Conservation (phyloP, 2,329 filamentous ascomycete genomes). For the Verticillium tricorpus region DNA sequence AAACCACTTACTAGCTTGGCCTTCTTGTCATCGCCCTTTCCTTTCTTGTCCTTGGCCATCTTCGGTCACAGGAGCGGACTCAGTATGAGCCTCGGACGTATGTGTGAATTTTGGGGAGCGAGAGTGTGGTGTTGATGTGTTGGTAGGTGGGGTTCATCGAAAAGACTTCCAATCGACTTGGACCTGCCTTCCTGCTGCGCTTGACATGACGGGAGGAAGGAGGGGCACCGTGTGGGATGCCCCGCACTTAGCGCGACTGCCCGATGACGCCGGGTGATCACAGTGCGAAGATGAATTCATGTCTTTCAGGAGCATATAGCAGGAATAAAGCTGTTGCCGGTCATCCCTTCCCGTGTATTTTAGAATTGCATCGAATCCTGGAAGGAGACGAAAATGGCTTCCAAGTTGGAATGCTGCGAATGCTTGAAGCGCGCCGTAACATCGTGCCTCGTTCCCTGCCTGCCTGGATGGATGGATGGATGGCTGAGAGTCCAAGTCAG, state of each 20-base stretch:
- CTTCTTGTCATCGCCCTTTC: constrained; percentile 41
- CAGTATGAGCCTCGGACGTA: background rate
- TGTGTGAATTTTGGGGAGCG: background rate
- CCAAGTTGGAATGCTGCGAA: too few species aligned
- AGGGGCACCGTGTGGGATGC: constrained; percentile 1
- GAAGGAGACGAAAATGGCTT: too few species aligned
- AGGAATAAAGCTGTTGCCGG: too few species aligned
- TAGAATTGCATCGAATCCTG: too few species aligned
- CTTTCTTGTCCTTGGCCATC: constrained; percentile 51
- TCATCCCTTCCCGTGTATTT: too few species aligned
- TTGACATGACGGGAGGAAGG: background rate
- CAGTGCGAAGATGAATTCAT: constrained; percentile 3
- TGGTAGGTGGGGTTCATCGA: constrained; percentile 8
- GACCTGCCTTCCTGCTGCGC: background rate
- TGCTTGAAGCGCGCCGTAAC: too few species aligned
- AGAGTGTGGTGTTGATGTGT: constrained; percentile 2
- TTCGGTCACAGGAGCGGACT: background rate
- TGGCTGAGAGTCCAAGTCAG: too few species aligned
- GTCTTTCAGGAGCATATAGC: background rate
- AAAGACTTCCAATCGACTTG: background rate
- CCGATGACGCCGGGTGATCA: accelerated
- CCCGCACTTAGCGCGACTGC: constrained; percentile 4
- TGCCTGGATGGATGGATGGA: too few species aligned
- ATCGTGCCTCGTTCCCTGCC: too few species aligned
- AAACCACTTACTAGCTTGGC: constrained; percentile 37